A percentile compares a stretch with the other conserved stretches of the same genome.
phyloP scores from a whole-genome alignment of 176 grass and related monocot species.

The Carex littledalei region DNA sequence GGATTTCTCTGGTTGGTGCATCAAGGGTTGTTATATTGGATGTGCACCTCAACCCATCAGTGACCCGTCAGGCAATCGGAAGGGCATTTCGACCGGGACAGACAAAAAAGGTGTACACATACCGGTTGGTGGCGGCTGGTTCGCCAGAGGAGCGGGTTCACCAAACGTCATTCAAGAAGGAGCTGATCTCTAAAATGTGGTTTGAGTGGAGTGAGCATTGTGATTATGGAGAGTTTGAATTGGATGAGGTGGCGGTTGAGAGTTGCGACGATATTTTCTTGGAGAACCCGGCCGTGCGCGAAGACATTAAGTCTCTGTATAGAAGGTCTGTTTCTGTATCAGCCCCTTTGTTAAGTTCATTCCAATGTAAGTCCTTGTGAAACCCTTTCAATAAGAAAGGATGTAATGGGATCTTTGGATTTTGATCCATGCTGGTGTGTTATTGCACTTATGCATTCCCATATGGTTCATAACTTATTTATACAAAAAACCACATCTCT shows the following conservation, averaged over 20 bases:
- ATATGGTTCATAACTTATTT: neutral
- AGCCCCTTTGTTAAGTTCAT: neutral
- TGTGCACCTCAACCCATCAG: slow-evolving; percentile 91
- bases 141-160: slow-evolving; percentile 61
- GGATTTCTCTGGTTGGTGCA: slow-evolving; percentile 86
- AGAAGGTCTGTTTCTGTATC: slow-evolving; percentile 48
- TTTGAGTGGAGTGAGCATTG: slow-evolving; percentile 89
- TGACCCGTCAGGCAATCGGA: slow-evolving; percentile 93
- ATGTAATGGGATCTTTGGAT: neutral
- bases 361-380: neutral
- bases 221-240: slow-evolving; percentile 47
- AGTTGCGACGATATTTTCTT: slow-evolving; percentile 56
- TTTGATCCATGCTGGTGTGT: neutral
- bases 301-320: slow-evolving; percentile 75
- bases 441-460: neutral
- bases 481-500: neutral
- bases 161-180: slow-evolving; percentile 64
- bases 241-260: slow-evolving; percentile 49
- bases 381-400: neutral
- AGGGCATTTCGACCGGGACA: slow-evolving; percentile 85
- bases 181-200: slow-evolving; percentile 85
- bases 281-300: slow-evolving; percentile 39
- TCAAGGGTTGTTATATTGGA: slow-evolving; percentile 83
- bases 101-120: slow-evolving; percentile 72
- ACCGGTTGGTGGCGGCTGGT: slow-evolving; percentile 75